Base-by-base conservation (phyloP, 805 yeast species). In the Sugiyamaella chiloensis region DNA sequence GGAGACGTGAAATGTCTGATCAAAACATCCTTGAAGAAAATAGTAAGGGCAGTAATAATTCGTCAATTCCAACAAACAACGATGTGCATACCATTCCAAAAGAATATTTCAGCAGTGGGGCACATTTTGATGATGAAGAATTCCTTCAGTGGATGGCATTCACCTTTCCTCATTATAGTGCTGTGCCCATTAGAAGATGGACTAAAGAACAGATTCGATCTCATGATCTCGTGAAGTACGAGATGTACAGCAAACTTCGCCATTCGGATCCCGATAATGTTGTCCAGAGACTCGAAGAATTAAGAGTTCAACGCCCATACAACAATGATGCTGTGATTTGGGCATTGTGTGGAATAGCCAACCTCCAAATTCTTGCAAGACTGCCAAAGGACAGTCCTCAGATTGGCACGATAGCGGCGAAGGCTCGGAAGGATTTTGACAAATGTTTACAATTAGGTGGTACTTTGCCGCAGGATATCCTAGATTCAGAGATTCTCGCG, bases 71-170 rank as follows among this genome's bases (percentile, higher is more conserved):
- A 6, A 26, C 19, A 17, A 43, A 47, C 24, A 24, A 27, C 29
- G 47, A 42, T 23, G 42, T 26, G n/a, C 51, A 54, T 41, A 52
- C 54, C 5, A 21, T 29, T 11, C 29, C 29, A 7, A 35, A 48
- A 16, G 35, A 47, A 16, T 11, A 30, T 5, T 9, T 24, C 19
- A 23, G 37, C 7, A 46, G 24, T 21, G 37, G 26, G 20, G 34
- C 7, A 50, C 29, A 11, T 8, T 7, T 11, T 8, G 9, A 37
- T 14, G 59, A 55, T 32, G 59, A 56, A 31, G 53, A 42, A 30
- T 58, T 56, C 34, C 40, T 58, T 30, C 51, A 58, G 14, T 58
- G 61, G 61, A 44, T 58, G 37, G 41, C 55, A 3, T 45, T 55
- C 24, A 49, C 51, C 27, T 57, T 34, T 40, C 60, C 57, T 4